A percentile compares a stretch with the other conserved stretches of the same genome.
Evolutionary conservation across 352 stramenopile species (phyloP).

Genomic region (Pythium utonaiense): DNA sequence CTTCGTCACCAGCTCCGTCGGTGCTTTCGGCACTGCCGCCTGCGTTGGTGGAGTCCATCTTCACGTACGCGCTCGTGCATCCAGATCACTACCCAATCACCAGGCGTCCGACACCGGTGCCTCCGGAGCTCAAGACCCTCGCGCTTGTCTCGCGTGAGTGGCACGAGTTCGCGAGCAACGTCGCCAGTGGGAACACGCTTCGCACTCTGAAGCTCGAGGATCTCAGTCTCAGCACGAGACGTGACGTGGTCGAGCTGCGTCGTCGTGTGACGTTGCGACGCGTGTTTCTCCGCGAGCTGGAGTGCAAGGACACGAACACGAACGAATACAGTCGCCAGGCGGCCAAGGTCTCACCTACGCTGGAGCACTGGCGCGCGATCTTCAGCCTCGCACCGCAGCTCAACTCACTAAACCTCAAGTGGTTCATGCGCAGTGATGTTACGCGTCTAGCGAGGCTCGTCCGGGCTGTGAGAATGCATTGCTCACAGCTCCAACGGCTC

Average conservation of each 20-base stretch:
- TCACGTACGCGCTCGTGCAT: constrained; percentile 6
- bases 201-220: not conserved
- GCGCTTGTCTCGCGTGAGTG: constrained; percentile 8
- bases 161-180: constrained; percentile 1
- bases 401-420: constrained; percentile 1
- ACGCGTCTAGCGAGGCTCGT: not conserved
- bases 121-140: constrained; percentile 3
- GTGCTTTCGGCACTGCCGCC: constrained; percentile 5
- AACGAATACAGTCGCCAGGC: not conserved
- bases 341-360: not conserved
- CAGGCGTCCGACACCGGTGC: not conserved
- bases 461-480: not conserved
- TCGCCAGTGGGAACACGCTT: constrained; percentile 1
- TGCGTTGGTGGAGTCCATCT: constrained; percentile 14
- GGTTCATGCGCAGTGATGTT: not conserved
- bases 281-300: constrained; percentile 11
- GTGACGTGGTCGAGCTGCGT: constrained; percentile 3
- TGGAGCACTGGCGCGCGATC: constrained; percentile 6
- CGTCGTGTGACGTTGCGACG: constrained; percentile 2
- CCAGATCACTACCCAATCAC: not conserved
- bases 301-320: constrained; percentile 1
- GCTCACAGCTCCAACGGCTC: constrained; percentile 4
- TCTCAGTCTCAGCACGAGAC: not conserved
- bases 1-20: not conserved
- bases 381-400: constrained; percentile 10